Percentiles rank a stretch among this genome's conserved stretches.
Evolutionary conservation across 2,329 filamentous ascomycete species (phyloP).

Genomic region (Trematosphaeria pertusa): DNA sequence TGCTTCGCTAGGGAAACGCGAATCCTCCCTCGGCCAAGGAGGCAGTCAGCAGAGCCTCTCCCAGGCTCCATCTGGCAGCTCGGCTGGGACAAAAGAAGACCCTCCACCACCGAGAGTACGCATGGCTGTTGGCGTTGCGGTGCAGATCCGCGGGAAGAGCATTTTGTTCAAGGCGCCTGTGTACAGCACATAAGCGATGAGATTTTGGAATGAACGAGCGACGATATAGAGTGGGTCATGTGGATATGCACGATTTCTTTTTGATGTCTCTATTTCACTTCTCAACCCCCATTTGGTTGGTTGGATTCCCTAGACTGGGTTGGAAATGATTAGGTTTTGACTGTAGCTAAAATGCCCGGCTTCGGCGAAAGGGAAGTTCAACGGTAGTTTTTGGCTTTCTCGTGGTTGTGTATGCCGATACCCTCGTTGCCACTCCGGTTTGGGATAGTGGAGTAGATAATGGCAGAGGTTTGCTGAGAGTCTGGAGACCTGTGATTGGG

Average conservation of each 20-base stretch:
- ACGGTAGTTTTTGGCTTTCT: too few species aligned
- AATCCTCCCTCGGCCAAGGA: slow-evolving; percentile 46
- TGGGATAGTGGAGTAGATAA: slow-evolving; percentile 8
- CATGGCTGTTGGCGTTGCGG: slow-evolving; percentile 56
- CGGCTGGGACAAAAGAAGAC: slow-evolving; percentile 49
- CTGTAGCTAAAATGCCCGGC: slow-evolving; percentile 4
- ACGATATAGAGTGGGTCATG: slow-evolving; percentile 23
- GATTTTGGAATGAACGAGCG: slow-evolving; percentile 8
- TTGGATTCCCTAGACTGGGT: too few species aligned
- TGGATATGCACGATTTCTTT: background rate
- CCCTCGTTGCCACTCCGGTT: slow-evolving; percentile 42
- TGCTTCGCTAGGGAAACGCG: slow-evolving; percentile 48
- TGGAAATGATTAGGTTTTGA: background rate
- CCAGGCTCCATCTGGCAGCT: slow-evolving; percentile 49
- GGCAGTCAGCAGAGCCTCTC: slow-evolving; percentile 45
- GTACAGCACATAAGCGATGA: slow-evolving; percentile 43
- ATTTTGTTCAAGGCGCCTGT: slow-evolving; percentile 59
- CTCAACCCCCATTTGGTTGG: too few species aligned
- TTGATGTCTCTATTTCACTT: background rate
- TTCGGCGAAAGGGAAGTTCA: background rate
- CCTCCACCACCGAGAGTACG: slow-evolving; percentile 52
- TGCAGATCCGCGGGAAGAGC: slow-evolving; percentile 57
- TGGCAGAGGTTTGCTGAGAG: background rate
- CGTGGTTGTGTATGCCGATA: slow-evolving; percentile 39
- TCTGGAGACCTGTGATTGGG: background rate